These are phyloP conservation scores for Hyaloscypha hepaticicola DNA, from an alignment of 495 filamentous ascomycete species.

Conservation along the genomic window DNA sequence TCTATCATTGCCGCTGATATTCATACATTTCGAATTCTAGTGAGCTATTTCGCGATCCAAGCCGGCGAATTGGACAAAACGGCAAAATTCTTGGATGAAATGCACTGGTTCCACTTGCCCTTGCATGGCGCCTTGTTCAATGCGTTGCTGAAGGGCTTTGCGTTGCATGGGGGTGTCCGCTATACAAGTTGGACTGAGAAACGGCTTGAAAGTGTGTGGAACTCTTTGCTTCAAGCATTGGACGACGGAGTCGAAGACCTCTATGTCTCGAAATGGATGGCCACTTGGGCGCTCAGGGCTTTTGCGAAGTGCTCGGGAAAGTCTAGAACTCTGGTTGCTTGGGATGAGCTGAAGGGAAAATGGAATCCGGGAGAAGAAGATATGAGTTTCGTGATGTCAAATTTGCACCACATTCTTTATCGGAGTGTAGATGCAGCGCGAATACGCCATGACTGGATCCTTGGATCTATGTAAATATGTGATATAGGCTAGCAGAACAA, in stretches of 20 bases:
- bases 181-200: conserved; percentile 64
- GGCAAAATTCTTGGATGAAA: conserved; percentile 60
- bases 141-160: conserved; percentile 73
- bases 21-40: conserved; percentile 63
- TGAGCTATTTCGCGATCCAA: conserved; percentile 52
- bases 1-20: conserved; percentile 60
- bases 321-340: conserved; percentile 41
- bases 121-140: conserved; percentile 63
- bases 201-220: conserved; percentile 52
- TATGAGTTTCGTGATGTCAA: conserved; percentile 27
- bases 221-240: conserved; percentile 42
- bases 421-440: conserved; percentile 15
- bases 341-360: conserved; percentile 27
- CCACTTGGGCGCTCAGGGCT: conserved; percentile 45
- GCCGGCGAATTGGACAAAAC: conserved; percentile 58
- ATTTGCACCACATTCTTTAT: conserved; percentile 17
- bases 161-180: conserved; percentile 59
- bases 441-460: conserved; percentile 20
- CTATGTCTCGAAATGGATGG: conserved; percentile 50
- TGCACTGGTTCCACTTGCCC: conserved; percentile 55
- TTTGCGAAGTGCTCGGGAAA: conserved; percentile 42
- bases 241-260: conserved; percentile 37
- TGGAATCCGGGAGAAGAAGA: conserved; percentile 28
- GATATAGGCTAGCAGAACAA: background rate
- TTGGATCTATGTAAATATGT: conserved; percentile 13